Base-by-base conservation (phyloP, 345 rosid genomes). In the Schrenkiella parvula region DNA sequence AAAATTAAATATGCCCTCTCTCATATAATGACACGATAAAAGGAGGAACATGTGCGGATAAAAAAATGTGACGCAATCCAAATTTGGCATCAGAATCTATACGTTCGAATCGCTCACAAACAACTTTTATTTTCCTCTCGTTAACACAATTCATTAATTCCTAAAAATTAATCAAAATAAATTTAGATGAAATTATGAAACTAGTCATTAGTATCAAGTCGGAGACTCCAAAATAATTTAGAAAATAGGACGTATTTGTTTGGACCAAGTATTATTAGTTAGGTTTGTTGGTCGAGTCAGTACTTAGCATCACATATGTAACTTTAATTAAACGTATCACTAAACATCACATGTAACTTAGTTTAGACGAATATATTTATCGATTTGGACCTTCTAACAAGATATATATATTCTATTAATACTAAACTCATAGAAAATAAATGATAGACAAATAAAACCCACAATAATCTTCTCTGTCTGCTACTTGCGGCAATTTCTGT, bases 41-140 rank as follows among this genome's bases (percentile, higher is more conserved):
- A 52, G 10, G 64, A 11, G 57, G 39, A 64, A 54, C 48, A 64
- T 64, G 58, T 55, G 71, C 55, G 61, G 6, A 10, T 72, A 29
- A 48, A 34, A 51, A 25, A 19, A n/a, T 19, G 29, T 10, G 70
- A 73, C 35, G 42, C 60, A 26, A 66, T 56, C 66, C 78, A 50
- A 64, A 44, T 63, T 51, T 64, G 50, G 50, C 34, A 74, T 57
- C 25, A 48, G 66, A 72, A 72, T 70, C 19, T 44, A 22, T 23
- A 34, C 47, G 28, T 12, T 32, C 44, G 17, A 29, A 39, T 39
- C n/a, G 14, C 1, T 3, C 21, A 15, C 9, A n/a, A 48, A 22
- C 54, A 48, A 48, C 3, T 47, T 10, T 21, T 4, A 19, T n/a
- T 47, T 32, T 8, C 37, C 37, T 32, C 9, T 32, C 11, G 0